phyloP scores from a whole-genome alignment of 2,329 filamentous ascomycete species.

The Apiospora rasikravindrae region DNA sequence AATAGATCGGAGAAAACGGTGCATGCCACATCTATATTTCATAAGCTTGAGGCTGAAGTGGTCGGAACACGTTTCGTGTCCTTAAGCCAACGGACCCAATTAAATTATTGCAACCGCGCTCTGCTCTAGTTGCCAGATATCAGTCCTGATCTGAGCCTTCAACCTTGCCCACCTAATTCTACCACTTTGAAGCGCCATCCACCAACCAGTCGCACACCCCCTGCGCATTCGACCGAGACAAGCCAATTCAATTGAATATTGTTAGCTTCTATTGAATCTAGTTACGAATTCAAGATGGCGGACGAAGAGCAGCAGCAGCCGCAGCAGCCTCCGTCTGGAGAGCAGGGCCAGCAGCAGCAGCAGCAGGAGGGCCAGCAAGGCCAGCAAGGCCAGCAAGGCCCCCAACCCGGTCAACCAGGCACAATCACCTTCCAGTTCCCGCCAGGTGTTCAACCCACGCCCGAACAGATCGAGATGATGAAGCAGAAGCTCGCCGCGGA shows the following conservation, averaged over 20 bases:
- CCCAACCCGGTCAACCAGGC: slow-evolving; percentile 12
- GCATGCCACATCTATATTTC: too few relatives aligned
- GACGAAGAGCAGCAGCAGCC: slow-evolving; percentile 14
- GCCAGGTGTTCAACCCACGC: slow-evolving; percentile 62
- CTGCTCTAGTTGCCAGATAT: slow-evolving; percentile 8
- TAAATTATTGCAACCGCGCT: slow-evolving; percentile 13
- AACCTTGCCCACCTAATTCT: neutral
- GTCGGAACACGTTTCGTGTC: slow-evolving; percentile 14
- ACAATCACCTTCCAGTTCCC: slow-evolving; percentile 40
- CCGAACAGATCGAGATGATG: slow-evolving; percentile 85
- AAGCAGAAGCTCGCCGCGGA: slow-evolving; percentile 82
- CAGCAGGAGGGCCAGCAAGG: slow-evolving; percentile 7
- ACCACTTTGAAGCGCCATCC: neutral
- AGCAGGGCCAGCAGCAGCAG: neutral
- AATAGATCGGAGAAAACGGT: too few relatives aligned
- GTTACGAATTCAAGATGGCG: neutral
- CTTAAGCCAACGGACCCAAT: slow-evolving; percentile 1
- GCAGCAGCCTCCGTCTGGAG: slow-evolving; percentile 10
- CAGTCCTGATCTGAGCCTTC: neutral
- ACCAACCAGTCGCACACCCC: neutral
- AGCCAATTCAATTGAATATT: neutral
- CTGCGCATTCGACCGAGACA: neutral
- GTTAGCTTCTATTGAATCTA: neutral
- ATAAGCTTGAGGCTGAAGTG: slow-evolving; percentile 7
- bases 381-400: slow-evolving; percentile 18